Base-by-base conservation (phyloP, 2,329 filamentous ascomycete species). In the Aspergillus melleus region DNA sequence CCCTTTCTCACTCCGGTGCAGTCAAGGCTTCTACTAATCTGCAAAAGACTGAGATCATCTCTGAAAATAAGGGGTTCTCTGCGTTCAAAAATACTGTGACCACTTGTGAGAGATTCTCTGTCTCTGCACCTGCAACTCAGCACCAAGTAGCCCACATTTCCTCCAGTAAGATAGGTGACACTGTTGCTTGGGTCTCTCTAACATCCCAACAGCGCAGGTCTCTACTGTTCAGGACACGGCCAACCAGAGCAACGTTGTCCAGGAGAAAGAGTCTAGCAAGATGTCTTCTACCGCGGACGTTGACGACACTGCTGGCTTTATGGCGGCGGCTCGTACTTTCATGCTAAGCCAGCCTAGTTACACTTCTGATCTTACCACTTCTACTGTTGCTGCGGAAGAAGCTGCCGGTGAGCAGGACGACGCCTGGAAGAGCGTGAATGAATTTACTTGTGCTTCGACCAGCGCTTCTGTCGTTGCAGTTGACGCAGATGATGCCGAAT, bases 271-370 rank as follows among this genome's bases (percentile, higher is more conserved):
- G 26, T 19, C 54, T 47, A 19, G 16, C 24, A 54, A 24, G 16
- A 63, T 51, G 57, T n/a, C 55, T 54, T 44, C 55, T 16, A 30
- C 64, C 26, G 63, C 68, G 22, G 26, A 68, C 42, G 47, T 72
- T 12, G 66, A 72, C 54, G 69, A 72, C 49, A 66, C 68, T 6
- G 65, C 63, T 57, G 68, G 59, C 54, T 72, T 72, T 46, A 68
- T 72, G 67, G 68, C 64, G 24, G 70, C 66, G 52, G 64, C 68
- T 58, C 66, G 67, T 32, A 58, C 61, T 46, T 59, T 66, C 19
- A 66, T 59, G 29, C 39, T 64, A 19, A 44, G 50, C 32, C 42
- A 30, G 14, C 55, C 52, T 26, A 49, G 26, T 5, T 63, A 60
- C 20, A 60, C 54, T 16, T 55, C 53, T 19, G 42, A 52, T 14